phyloP scores from a whole-genome alignment of 139 green algal genomes.

The Axilococcus clingmanii region DNA sequence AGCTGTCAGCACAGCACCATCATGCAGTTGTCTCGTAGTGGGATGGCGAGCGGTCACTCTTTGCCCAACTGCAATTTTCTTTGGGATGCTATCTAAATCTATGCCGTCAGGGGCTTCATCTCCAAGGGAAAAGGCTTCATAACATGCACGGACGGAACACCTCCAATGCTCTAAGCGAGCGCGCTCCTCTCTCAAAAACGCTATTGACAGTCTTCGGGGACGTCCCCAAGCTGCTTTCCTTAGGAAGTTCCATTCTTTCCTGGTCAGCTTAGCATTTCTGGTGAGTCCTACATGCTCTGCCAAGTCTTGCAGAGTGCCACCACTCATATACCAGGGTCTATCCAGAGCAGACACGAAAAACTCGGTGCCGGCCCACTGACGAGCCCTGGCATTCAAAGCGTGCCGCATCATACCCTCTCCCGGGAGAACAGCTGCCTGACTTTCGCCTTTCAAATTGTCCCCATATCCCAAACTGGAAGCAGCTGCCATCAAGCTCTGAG shows the following conservation, averaged over 20 bases:
- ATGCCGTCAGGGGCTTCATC: not conserved
- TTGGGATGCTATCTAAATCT: constrained; percentile 34
- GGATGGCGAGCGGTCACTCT: constrained; percentile 78
- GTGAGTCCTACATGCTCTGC: constrained; percentile 25
- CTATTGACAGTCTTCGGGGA: constrained; percentile 54
- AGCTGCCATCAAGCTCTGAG: too few species aligned
- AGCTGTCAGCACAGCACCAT: constrained; percentile 78
- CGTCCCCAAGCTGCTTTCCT: constrained; percentile 34
- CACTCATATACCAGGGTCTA: constrained; percentile 58
- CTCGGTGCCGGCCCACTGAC: constrained; percentile 52
- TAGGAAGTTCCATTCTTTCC: constrained; percentile 46
- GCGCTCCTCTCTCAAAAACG: constrained; percentile 51
- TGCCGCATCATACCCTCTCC: constrained; percentile 46
- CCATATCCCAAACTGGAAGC: too few species aligned
- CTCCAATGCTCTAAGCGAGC: constrained; percentile 9
- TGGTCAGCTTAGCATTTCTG: constrained; percentile 18
- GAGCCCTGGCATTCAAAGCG: constrained; percentile 29
- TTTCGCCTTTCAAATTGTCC: not conserved
- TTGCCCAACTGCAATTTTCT: constrained; percentile 64
- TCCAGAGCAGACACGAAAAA: constrained; percentile 67
- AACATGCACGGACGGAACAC: not conserved
- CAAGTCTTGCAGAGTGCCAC: constrained; percentile 39
- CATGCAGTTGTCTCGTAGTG: constrained; percentile 54
- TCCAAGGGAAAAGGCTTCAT: not conserved
- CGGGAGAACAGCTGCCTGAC: not conserved